Evolutionary conservation across 495 filamentous ascomycete species (phyloP).

Genomic region (Aspergillus funiculosus): DNA sequence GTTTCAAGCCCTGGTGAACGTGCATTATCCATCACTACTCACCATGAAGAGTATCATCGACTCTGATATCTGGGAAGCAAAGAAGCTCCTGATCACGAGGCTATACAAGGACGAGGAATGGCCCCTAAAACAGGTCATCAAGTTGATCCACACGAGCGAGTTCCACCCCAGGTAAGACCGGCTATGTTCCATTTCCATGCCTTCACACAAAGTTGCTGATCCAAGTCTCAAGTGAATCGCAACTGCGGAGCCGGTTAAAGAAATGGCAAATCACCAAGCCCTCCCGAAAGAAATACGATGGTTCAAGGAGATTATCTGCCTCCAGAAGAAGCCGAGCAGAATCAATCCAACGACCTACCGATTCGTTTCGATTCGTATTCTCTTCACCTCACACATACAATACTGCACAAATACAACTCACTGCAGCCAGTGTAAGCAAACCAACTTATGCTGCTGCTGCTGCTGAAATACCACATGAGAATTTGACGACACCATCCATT

Average conservation of each 20-base stretch:
- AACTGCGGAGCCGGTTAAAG: conserved; percentile 13
- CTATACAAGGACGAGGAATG: conserved; percentile 18
- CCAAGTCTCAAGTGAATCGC: conserved; percentile 5
- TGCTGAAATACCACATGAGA: too few species aligned
- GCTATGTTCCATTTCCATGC: neutral
- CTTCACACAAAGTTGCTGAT: neutral
- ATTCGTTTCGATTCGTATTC: too few species aligned
- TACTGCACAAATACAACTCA: too few species aligned
- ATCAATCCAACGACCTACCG: neutral
- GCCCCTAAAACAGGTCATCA: conserved; percentile 19
- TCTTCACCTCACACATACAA: too few species aligned
- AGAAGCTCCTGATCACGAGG: conserved; percentile 10
- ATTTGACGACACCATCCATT: too few species aligned
- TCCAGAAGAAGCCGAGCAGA: conserved; percentile 1
- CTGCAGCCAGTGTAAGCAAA: too few species aligned
- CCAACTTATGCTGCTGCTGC: too few species aligned
- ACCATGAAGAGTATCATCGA: conserved; percentile 13
- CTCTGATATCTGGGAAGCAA: conserved; percentile 16
- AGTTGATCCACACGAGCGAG: conserved; percentile 5
- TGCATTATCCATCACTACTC: neutral
- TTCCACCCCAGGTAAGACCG: conserved; percentile 18
- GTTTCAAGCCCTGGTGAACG: neutral
- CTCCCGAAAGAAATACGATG: conserved; percentile 13
- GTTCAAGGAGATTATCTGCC: neutral
- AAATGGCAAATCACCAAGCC: conserved; percentile 20